These are phyloP conservation scores for Dendrobium chrysotoxum DNA, from an alignment of 106 monocot genomes.

Conservation along the genomic window DNA sequence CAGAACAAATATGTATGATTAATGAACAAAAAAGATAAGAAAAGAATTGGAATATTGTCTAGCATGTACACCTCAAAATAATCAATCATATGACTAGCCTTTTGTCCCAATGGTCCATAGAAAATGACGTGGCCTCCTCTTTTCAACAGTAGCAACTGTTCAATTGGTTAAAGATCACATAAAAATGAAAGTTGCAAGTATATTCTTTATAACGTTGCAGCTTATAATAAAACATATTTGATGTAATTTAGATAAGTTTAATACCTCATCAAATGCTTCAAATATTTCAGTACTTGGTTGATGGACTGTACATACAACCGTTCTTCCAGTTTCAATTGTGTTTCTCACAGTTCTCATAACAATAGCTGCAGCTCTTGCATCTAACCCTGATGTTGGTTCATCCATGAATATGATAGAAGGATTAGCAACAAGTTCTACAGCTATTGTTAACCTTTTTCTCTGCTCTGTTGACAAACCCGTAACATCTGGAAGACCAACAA, in stretches of 20 bases:
- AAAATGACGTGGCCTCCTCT: slow-evolving; percentile 72
- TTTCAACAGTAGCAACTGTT: slow-evolving; percentile 63
- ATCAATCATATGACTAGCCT: slow-evolving; percentile 53
- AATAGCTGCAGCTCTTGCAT: slow-evolving; percentile 71
- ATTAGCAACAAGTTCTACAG: slow-evolving; percentile 67
- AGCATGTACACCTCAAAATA: slow-evolving; percentile 56
- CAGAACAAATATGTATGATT: no score
- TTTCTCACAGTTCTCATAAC: no score
- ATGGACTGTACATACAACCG: no score
- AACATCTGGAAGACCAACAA: slow-evolving; percentile 53
- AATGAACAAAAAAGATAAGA: no score
- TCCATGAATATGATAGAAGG: slow-evolving; percentile 85
- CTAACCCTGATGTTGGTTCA: slow-evolving; percentile 68
- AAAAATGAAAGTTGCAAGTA: neutral
- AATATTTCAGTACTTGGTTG: no score
- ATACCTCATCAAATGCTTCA: slow-evolving; percentile 82
- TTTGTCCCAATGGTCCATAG: slow-evolving; percentile 44
- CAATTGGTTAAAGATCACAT: neutral
- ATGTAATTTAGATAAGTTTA: neutral
- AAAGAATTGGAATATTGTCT: no score
- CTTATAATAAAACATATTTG: neutral
- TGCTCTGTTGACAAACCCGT: slow-evolving; percentile 62
- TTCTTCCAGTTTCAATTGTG: no score
- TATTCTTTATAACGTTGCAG: neutral
- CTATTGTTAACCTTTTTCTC: slow-evolving; percentile 62